Conservation (phyloP, 73 alveolate genomes). For the Uronychia setigera region DNA sequence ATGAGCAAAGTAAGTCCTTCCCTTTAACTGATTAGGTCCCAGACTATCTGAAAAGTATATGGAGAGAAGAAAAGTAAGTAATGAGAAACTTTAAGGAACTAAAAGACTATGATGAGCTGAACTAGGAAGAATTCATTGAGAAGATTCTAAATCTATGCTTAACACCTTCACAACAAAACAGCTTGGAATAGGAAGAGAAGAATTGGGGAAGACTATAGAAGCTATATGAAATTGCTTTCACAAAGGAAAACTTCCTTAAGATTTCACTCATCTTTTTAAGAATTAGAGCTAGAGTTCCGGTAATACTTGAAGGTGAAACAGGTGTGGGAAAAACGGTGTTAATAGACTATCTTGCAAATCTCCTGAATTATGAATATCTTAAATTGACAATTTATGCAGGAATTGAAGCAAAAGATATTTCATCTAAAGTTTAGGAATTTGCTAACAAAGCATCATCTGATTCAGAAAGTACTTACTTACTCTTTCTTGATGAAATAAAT, state of each 20-base stretch:
- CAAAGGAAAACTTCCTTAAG: conserved; percentile 63
- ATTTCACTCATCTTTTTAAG: conserved; percentile 59
- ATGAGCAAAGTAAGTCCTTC: neutral
- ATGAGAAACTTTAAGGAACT: neutral
- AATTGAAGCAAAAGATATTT: conserved; percentile 52
- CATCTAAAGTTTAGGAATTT: conserved; percentile 38
- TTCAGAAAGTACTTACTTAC: conserved; percentile 42
- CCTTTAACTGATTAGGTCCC: neutral
- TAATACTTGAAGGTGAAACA: conserved; percentile 83
- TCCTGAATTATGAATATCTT: conserved; percentile 50
- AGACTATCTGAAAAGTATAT: neutral
- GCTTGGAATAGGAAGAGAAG: neutral
- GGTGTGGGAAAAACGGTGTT: conserved; percentile 84
- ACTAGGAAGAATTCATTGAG: neutral
- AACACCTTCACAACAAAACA: neutral
- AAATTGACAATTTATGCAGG: conserved; percentile 75
- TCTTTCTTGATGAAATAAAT: conserved; percentile 85
- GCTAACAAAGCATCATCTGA: conserved; percentile 46
- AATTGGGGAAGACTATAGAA: neutral
- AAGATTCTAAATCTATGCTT: neutral
- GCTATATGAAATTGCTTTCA: conserved; percentile 7
- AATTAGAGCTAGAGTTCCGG: conserved; percentile 69
- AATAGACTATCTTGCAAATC: conserved; percentile 63
- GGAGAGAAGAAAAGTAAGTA: neutral
- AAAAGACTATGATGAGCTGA: neutral